These are phyloP conservation scores for Hygrocybe punicea DNA, from an alignment of 768 basidiomycete genomes.

Conservation along the genomic window DNA sequence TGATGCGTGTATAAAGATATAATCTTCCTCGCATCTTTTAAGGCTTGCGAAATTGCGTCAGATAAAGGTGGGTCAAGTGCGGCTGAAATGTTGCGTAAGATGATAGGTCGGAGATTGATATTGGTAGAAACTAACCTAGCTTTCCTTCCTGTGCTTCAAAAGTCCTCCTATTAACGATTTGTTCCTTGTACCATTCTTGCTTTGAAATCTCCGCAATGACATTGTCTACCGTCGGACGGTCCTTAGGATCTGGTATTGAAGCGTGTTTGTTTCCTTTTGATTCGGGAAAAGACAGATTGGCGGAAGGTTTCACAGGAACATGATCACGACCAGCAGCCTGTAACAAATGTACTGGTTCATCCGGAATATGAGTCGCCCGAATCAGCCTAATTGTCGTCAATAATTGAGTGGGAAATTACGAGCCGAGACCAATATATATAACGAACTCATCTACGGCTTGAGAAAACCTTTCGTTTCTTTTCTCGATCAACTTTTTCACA, in stretches of 20 bases:
- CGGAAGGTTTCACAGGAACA: slow-evolving; percentile 62
- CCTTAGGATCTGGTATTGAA: slow-evolving; percentile 39
- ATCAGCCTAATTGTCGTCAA: slow-evolving; percentile 47
- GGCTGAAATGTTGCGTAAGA: slow-evolving; percentile 29
- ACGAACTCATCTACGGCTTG: slow-evolving; percentile 67
- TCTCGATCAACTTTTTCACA: slow-evolving; percentile 67
- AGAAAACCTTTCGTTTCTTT: slow-evolving; percentile 61
- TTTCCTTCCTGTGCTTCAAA: slow-evolving; percentile 51
- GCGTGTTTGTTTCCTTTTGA: slow-evolving; percentile 16
- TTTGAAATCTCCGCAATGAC: slow-evolving; percentile 57
- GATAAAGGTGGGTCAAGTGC: slow-evolving; percentile 58
- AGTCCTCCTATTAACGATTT: slow-evolving; percentile 59
- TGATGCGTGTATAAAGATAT: slow-evolving; percentile 66
- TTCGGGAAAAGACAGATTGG: slow-evolving; percentile 8
- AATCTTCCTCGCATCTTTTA: slow-evolving; percentile 59
- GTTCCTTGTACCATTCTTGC: slow-evolving; percentile 65
- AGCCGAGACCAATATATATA: neutral
- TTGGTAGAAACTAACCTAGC: slow-evolving; percentile 40
- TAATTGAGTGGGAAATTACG: neutral
- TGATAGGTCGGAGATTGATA: no score
- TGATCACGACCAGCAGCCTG: slow-evolving; percentile 66
- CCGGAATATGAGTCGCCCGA: slow-evolving; percentile 44
- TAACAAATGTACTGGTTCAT: slow-evolving; percentile 62
- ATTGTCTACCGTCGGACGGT: slow-evolving; percentile 55
- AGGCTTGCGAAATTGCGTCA: slow-evolving; percentile 48